Evolutionary conservation across 345 rosid genomes (phyloP), one percentile per base, ranked within the genome.

Genomic region (Cardamine chenopodiifolia): DNA sequence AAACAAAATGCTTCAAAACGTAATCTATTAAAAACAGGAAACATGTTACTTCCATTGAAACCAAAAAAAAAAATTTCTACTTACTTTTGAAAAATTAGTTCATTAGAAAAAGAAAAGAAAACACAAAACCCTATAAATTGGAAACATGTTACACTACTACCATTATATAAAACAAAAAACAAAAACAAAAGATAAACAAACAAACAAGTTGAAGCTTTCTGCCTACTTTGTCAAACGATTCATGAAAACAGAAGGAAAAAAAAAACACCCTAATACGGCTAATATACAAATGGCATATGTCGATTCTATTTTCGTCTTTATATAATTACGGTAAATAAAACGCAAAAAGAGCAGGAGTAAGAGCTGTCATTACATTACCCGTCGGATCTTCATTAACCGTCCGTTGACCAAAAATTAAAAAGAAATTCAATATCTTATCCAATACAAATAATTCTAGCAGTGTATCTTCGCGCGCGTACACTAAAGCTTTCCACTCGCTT

Each of bases 41-140:
- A 40, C 42, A 56, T 69, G 64, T 42, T 37, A 55, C 54, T 56
- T 55, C 73, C 42, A 40, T 15, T 26, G 14, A 19, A 39, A 55
- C 7, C 0, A 49, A 54, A 32, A 9, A 17, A 50, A 56, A 19
- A 14, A 35, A 6, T 6, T 62, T 42, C 1, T 8, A 1, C 7
- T 88, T 85, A 55, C 20, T 55, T n/a, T 15, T 11, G 8, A 22
- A 10, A 11, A 22, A 20, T 50, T 50, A 42, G 14, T 42, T 42
- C 7, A 13, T 14, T 40, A 42, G 3, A 13, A 40, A 40, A 13
- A 40, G n/a, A 42, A 14, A 42, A 14, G 7, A 42, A 42, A 42
- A 5, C 17, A 14, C 0, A 14, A 14, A 42, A 5, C 47, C 47
- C 17, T 42, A 42, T 14, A 14, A 42, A 14, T 5, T 42, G 47